Conservation (phyloP, 441 rosid species). For the Croton laevigatus region DNA sequence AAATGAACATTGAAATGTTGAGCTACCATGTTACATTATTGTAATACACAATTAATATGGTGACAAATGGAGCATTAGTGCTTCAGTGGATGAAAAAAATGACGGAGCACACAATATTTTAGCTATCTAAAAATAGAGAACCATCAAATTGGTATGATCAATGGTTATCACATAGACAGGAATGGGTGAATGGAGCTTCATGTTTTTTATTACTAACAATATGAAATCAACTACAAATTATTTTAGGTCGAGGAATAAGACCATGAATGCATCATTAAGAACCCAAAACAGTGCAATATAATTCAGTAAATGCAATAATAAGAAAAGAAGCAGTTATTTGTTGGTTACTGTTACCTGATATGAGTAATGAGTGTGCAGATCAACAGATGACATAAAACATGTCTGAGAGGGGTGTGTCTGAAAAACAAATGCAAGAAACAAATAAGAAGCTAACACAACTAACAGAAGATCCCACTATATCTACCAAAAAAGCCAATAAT, state of each 20-base stretch:
- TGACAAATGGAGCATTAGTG: neutral
- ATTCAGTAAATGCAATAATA: neutral
- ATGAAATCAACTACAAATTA: neutral
- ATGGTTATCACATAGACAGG: neutral
- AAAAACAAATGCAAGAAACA: constrained; percentile 30
- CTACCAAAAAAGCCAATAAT: neutral
- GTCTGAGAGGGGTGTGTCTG: constrained; percentile 98
- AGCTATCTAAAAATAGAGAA: neutral
- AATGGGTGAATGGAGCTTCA: neutral
- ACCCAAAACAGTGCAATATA: neutral
- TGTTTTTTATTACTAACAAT: neutral
- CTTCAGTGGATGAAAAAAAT: neutral
- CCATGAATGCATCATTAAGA: neutral
- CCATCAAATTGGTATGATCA: neutral
- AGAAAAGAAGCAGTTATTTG: neutral
- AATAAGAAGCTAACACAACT: neutral
- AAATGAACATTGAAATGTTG: neutral
- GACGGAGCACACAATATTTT: neutral
- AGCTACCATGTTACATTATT: neutral
- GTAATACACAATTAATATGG: neutral
- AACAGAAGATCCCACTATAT: neutral
- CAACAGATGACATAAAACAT: constrained; percentile 98
- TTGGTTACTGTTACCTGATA: constrained; percentile 53
- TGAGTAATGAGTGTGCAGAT: constrained; percentile 96
- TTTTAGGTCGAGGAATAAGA: constrained; percentile 7